phyloP scores from a whole-genome alignment of 2,329 filamentous ascomycete species.

The Tolypocladium paradoxum region DNA sequence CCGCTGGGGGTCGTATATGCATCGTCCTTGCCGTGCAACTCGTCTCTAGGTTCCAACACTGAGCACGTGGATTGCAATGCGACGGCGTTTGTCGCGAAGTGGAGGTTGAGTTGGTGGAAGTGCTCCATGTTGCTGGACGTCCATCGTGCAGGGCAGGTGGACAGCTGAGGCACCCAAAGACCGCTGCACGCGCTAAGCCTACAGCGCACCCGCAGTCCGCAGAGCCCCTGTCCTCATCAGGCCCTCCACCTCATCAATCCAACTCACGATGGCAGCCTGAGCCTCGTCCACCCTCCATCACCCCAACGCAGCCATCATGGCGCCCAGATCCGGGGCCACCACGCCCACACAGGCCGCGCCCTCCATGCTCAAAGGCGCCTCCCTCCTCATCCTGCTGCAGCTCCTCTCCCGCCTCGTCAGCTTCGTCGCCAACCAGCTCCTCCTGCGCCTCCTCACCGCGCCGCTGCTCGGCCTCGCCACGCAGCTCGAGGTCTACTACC shows the following conservation, averaged over 20 bases:
- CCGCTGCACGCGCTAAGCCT: background rate
- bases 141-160: too few relatives aligned
- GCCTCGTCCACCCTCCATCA: background rate
- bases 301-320: background rate
- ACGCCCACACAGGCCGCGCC: background rate
- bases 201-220: background rate
- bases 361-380: slow-evolving; percentile 55
- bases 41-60: too few relatives aligned
- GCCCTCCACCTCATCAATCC: background rate
- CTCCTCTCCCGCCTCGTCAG: slow-evolving; percentile 78
- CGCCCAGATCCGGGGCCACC: background rate
- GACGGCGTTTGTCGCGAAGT: too few relatives aligned
- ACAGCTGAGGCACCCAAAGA: too few relatives aligned
- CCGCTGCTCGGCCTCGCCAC: slow-evolving; percentile 74
- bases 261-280: background rate
- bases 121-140: too few relatives aligned
- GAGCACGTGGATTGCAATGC: too few relatives aligned
- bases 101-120: too few relatives aligned
- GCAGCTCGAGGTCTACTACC: slow-evolving; percentile 86
- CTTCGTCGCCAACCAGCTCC: slow-evolving; percentile 82
- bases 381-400: slow-evolving; percentile 80
- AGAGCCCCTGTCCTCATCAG: too few relatives aligned
- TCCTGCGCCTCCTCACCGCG: slow-evolving; percentile 81
- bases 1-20: too few relatives aligned
- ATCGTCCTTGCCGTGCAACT: too few relatives aligned